Conservation (phyloP, 768 basidiomycete species). For the Mycena capillaripes region DNA sequence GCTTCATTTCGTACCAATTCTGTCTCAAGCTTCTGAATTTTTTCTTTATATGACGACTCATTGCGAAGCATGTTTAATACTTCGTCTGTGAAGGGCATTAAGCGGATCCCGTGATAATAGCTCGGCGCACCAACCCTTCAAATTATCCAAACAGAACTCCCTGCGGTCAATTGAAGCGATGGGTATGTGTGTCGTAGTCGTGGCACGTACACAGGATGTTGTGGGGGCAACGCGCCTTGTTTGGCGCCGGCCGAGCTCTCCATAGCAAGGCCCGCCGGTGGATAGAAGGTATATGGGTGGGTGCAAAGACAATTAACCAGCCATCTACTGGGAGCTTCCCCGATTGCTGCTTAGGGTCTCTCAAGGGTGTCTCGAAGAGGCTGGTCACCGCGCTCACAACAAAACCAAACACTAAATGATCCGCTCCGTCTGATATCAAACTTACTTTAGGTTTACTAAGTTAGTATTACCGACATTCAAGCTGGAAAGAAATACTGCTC, state of each 20-base stretch:
- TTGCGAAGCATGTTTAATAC: constrained; percentile 53
- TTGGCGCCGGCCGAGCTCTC: constrained; percentile 21
- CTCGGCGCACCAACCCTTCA: constrained; percentile 11
- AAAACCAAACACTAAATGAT: neutral
- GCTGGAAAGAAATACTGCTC: too few relatives aligned
- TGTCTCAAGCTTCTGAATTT: constrained; percentile 53
- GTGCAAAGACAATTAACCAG: neutral
- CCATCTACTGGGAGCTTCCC: constrained; percentile 4
- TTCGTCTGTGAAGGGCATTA: constrained; percentile 50
- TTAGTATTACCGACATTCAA: too few relatives aligned
- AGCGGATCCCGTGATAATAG: neutral
- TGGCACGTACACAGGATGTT: constrained; percentile 25
- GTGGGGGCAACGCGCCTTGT: constrained; percentile 3
- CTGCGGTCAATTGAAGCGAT: neutral
- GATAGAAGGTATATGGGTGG: neutral
- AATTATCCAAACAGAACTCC: constrained; percentile 29
- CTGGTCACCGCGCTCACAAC: too few relatives aligned
- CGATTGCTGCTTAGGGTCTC: neutral
- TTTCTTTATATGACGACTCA: constrained; percentile 47
- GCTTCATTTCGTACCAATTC: constrained; percentile 54
- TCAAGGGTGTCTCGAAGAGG: neutral
- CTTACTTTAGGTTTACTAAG: too few relatives aligned
- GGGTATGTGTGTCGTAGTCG: neutral
- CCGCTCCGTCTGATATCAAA: neutral
- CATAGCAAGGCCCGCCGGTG: constrained; percentile 7